Evolutionary conservation across 768 basidiomycete species (phyloP).

Genomic region (Dioszegia hungarica): DNA sequence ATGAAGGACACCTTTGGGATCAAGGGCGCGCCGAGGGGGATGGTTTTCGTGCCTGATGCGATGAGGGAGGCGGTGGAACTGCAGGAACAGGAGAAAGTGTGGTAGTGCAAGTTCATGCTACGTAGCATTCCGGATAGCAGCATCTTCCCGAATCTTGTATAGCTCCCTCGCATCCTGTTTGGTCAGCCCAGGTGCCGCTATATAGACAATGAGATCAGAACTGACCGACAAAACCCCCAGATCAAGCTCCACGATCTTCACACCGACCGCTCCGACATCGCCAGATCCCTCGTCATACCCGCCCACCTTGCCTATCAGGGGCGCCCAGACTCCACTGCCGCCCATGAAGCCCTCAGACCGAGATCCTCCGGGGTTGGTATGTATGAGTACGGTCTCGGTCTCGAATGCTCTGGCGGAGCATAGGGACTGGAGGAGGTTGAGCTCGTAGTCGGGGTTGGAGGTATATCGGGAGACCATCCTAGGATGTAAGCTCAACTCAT

Average conservation of each 20-base stretch:
- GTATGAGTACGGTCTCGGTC: constrained; percentile 36
- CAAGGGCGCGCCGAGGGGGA: constrained; percentile 18
- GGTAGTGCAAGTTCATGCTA: no score
- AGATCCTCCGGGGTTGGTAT: constrained; percentile 42
- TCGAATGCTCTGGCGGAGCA: constrained; percentile 34
- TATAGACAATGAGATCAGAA: background rate
- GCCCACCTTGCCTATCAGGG: constrained; percentile 27
- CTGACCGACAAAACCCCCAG: background rate
- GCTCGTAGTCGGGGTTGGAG: constrained; percentile 31
- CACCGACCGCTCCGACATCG: background rate
- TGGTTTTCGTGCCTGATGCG: constrained; percentile 15
- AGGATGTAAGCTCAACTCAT: no score
- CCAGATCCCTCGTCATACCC: background rate
- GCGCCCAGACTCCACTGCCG: constrained; percentile 37
- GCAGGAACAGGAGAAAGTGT: constrained; percentile 7
- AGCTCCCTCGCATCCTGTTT: background rate
- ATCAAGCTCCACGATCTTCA: background rate
- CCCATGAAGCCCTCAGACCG: constrained; percentile 33
- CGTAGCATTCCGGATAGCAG: background rate
- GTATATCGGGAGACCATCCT: constrained; percentile 22
- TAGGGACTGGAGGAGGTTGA: constrained; percentile 26
- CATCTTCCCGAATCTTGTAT: background rate
- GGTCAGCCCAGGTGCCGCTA: background rate
- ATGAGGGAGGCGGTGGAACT: constrained; percentile 8
- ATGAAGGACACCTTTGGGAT: constrained; percentile 16